Evolutionary conservation across 768 basidiomycete species (phyloP).

Genomic region (Mycena amicta): DNA sequence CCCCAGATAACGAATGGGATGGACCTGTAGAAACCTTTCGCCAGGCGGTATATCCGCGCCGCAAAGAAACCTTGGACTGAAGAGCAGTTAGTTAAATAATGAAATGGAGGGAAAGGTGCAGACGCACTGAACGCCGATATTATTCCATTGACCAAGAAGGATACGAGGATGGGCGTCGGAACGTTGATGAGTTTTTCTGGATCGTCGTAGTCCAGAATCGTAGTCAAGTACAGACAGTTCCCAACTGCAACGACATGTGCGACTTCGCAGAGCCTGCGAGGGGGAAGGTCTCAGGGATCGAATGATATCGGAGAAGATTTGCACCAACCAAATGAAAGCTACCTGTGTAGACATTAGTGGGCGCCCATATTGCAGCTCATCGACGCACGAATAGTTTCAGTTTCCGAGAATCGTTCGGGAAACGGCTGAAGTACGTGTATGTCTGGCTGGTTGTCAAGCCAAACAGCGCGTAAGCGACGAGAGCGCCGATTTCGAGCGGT

Average conservation of each 20-base stretch:
- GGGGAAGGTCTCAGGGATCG: too few relatives aligned
- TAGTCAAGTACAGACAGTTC: background rate
- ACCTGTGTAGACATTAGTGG: too few relatives aligned
- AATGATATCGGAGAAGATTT: too few relatives aligned
- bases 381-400: background rate
- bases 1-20: background rate
- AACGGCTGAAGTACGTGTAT: background rate
- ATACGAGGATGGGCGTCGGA: background rate
- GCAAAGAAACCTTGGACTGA: background rate
- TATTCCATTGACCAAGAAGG: background rate
- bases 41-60: background rate
- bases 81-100: background rate
- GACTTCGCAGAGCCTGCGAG: background rate
- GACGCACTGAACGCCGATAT: background rate
- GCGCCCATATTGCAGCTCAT: too few relatives aligned
- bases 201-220: background rate
- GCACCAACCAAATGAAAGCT: too few relatives aligned
- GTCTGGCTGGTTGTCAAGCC: background rate
- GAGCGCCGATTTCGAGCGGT: background rate
- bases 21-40: background rate
- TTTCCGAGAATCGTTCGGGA: background rate
- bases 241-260: background rate
- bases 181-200: background rate
- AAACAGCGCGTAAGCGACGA: background rate
- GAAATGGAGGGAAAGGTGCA: background rate